Percentiles rank a stretch among this genome's conserved stretches.
phyloP scores from a whole-genome alignment of 163 green algal genomes.

The Scenedesmus sp. region DNA sequence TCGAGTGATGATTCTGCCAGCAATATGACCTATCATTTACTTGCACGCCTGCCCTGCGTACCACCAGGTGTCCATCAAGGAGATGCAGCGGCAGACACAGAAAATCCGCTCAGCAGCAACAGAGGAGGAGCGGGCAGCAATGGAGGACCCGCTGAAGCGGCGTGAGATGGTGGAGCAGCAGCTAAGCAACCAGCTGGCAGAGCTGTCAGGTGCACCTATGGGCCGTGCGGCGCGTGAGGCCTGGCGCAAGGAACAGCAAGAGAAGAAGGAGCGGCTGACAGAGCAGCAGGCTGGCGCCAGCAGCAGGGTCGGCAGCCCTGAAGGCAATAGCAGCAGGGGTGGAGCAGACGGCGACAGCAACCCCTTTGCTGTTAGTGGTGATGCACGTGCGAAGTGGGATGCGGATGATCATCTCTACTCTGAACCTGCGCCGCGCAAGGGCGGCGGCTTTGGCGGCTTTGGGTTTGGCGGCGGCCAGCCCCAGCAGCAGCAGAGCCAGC shows the following conservation, averaged over 20 bases:
- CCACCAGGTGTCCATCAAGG: slow-evolving; percentile 39
- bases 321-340: not conserved
- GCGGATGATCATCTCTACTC: slow-evolving; percentile 49
- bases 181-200: slow-evolving; percentile 44
- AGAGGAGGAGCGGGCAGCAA: slow-evolving; percentile 28
- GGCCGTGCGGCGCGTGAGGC: slow-evolving; percentile 27
- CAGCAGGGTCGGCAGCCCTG: not conserved
- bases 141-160: slow-evolving; percentile 31
- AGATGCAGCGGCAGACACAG: slow-evolving; percentile 36
- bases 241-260: slow-evolving; percentile 37
- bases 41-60: not conserved
- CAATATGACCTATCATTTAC: not conserved
- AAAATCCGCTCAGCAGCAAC: slow-evolving; percentile 44
- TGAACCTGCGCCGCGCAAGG: not conserved
- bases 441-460: not conserved
- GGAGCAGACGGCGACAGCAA: not conserved
- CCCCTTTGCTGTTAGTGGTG: slow-evolving; percentile 33
- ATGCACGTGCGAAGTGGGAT: slow-evolving; percentile 33
- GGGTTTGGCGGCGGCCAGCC: not conserved
- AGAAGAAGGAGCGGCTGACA: not conserved
- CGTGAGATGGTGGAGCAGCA: slow-evolving; percentile 39
- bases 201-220: slow-evolving; percentile 30
- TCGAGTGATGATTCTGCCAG: not conserved
- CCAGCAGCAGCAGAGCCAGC: not conserved
- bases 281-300: slow-evolving; percentile 6